Evolutionary conservation across 306 rosid genomes (phyloP).

Genomic region (Dalbergia cochinchinensis): DNA sequence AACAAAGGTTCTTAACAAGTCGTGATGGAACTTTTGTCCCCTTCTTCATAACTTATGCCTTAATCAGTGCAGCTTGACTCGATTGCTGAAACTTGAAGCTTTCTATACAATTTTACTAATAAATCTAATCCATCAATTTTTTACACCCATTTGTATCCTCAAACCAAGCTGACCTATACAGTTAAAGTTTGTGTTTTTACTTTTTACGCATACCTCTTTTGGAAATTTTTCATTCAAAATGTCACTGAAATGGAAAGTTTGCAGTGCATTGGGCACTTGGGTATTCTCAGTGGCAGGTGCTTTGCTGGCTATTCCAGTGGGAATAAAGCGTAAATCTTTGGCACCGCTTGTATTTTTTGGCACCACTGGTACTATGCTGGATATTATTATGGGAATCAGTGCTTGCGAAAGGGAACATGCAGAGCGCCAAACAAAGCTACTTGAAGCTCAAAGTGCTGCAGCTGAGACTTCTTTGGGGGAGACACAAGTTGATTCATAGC

Average conservation of each 20-base stretch:
- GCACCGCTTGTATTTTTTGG: constrained; percentile 96
- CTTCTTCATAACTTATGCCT: background rate
- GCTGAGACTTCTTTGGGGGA: constrained; percentile 50
- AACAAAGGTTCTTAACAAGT: constrained; percentile 3
- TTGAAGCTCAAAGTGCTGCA: constrained; percentile 72
- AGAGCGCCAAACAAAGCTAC: constrained; percentile 82
- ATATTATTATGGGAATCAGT: constrained; percentile 85
- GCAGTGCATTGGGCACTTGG: constrained; percentile 96
- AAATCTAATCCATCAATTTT: no score
- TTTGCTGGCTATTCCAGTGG: constrained; percentile 92
- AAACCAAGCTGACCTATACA: no score
- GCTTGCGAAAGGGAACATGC: constrained; percentile 93
- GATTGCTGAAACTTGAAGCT: background rate
- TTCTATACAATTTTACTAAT: no score
- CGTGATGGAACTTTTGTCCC: background rate
- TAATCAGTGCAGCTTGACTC: background rate
- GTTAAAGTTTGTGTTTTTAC: background rate
- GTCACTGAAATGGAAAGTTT: constrained; percentile 43
- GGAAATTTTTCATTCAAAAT: background rate
- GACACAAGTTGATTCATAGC: constrained; percentile 56
- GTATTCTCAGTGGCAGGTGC: constrained; percentile 96
- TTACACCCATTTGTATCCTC: no score
- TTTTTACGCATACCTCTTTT: background rate
- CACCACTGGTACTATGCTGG: constrained; percentile 96
- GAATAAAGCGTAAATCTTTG: constrained; percentile 86